These are phyloP conservation scores for Areca catechu DNA, from an alignment of 176 grass and related monocot genomes.

Conservation along the genomic window DNA sequence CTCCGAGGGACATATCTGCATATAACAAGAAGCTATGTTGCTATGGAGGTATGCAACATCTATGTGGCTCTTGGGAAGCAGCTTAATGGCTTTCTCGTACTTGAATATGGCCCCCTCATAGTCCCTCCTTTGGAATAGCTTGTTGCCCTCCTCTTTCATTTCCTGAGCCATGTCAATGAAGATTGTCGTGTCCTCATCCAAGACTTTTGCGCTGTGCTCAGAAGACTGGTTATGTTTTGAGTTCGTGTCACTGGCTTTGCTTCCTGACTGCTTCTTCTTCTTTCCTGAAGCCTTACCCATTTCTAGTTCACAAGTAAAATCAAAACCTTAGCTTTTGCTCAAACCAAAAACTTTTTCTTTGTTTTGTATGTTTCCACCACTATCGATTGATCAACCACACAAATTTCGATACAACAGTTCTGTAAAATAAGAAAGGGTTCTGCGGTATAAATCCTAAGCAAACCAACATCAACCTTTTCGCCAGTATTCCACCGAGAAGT, in stretches of 20 bases:
- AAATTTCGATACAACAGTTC: too few species aligned
- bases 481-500: too few species aligned
- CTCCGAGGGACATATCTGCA: conserved; percentile 72
- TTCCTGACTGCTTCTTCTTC: conserved; percentile 40
- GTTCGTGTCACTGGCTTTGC: conserved; percentile 26
- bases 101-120: conserved; percentile 59
- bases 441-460: too few species aligned
- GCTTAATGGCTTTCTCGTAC: conserved; percentile 79
- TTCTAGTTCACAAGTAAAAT: neutral
- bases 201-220: conserved; percentile 26
- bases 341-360: neutral
- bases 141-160: conserved; percentile 74
- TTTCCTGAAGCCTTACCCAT: conserved; percentile 84
- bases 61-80: conserved; percentile 43
- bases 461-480: too few species aligned
- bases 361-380: too few species aligned
- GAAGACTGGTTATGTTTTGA: conserved; percentile 34
- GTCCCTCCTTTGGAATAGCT: conserved; percentile 73
- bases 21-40: conserved; percentile 92
- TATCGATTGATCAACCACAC: neutral
- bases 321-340: neutral
- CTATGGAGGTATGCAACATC: conserved; percentile 62
- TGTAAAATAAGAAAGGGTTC: too few species aligned
- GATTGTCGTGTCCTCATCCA: conserved; percentile 63
- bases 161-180: conserved; percentile 68